These are phyloP conservation scores for Rutstroemia sp. DNA, from an alignment of 2,329 filamentous ascomycete species.

Conservation along the genomic window DNA sequence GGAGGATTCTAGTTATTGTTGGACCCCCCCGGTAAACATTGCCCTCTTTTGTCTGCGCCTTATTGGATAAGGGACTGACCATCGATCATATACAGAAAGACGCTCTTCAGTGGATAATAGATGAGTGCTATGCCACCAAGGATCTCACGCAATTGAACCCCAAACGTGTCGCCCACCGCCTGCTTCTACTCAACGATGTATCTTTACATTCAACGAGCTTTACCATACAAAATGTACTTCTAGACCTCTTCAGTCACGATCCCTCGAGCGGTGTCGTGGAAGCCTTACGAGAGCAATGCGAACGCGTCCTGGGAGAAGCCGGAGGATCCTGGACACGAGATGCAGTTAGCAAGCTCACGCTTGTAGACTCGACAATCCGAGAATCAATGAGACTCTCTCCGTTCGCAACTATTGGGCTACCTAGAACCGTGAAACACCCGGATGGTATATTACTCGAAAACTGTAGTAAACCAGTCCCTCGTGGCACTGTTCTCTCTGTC, in stretches of 20 bases:
- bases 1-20: neutral
- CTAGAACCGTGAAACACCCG: neutral
- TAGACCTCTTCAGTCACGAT: neutral
- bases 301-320: neutral
- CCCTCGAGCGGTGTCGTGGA: neutral
- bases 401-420: neutral
- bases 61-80: neutral
- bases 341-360: neutral
- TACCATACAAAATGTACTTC: neutral
- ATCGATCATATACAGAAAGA: neutral
- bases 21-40: neutral
- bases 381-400: conserved; percentile 6
- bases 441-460: neutral
- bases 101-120: conserved; percentile 8
- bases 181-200: conserved; percentile 3
- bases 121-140: neutral
- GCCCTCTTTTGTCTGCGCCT: neutral
- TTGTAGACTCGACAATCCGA: conserved; percentile 3
- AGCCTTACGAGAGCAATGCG: conserved; percentile 5
- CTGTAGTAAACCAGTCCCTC: neutral
- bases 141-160: conserved; percentile 1
- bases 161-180: neutral
- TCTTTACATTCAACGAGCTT: conserved; percentile 1
- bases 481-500: neutral
- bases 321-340: conserved; percentile 1